Percentiles rank a stretch among this genome's conserved stretches.
phyloP scores from a whole-genome alignment of 768 basidiomycete genomes.

The Rhodotorula paludigena region DNA sequence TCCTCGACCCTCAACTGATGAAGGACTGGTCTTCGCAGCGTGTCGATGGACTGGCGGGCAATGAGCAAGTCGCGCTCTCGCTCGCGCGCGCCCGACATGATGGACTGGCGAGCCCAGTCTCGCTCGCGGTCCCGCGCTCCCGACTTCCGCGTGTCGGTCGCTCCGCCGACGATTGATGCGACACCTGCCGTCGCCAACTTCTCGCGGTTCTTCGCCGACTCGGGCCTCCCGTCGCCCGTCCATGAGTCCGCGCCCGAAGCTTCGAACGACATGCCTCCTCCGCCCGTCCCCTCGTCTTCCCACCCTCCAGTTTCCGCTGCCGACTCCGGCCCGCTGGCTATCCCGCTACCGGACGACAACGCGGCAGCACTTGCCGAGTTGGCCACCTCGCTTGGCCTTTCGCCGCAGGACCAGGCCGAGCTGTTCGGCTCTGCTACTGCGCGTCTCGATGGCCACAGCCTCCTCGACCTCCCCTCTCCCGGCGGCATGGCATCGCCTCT shows the following conservation, averaged over 20 bases:
- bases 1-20: conserved; percentile 31
- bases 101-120: conserved; percentile 80
- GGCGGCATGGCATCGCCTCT: conserved; percentile 7
- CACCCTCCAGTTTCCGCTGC: neutral
- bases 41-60: conserved; percentile 43
- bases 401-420: conserved; percentile 31
- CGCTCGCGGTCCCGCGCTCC: conserved; percentile 46
- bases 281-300: conserved; percentile 11
- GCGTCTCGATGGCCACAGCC: conserved; percentile 16
- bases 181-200: conserved; percentile 29
- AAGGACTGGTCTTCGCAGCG: conserved; percentile 19
- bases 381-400: conserved; percentile 31
- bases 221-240: conserved; percentile 3
- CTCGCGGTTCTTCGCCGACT: conserved; percentile 35
- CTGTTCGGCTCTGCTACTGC: conserved; percentile 28
- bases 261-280: conserved; percentile 15
- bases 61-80: conserved; percentile 40
- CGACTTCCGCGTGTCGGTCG: conserved; percentile 34
- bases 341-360: conserved; percentile 4
- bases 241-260: neutral
- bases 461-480: conserved; percentile 15
- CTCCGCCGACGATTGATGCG: conserved; percentile 24
- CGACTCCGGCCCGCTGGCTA: neutral
- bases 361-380: conserved; percentile 16
- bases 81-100: conserved; percentile 50